Conservation (phyloP, 164 flowering plant species). For the Chloranthus sessilifolius region DNA sequence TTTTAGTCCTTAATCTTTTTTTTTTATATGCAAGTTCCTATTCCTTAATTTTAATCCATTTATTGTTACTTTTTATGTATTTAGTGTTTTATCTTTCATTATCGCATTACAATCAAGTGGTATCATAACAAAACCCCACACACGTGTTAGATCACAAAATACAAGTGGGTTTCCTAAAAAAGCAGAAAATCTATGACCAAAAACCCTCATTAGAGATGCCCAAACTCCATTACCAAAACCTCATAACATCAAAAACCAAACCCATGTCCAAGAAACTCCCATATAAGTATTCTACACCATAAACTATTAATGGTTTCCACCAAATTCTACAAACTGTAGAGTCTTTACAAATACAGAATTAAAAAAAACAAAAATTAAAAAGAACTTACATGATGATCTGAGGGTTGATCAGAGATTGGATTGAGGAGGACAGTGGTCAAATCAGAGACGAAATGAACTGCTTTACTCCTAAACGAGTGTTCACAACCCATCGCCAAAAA, state of each 20-base stretch:
- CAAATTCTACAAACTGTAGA: not conserved
- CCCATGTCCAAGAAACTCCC: not conserved
- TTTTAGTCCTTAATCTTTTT: too few species aligned
- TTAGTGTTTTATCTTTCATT: too few species aligned
- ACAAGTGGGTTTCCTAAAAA: too few species aligned
- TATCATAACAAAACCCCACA: too few species aligned
- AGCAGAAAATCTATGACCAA: too few species aligned
- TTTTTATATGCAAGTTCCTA: too few species aligned
- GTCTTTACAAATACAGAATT: not conserved
- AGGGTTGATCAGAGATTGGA: slow-evolving; percentile 82
- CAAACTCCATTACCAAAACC: too few species aligned
- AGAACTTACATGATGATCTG: slow-evolving; percentile 28
- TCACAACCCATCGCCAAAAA: slow-evolving; percentile 15
- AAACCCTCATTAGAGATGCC: too few species aligned
- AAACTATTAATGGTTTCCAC: not conserved
- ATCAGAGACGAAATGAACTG: slow-evolving; percentile 86
- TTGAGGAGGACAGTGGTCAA: slow-evolving; percentile 81
- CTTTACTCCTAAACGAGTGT: slow-evolving; percentile 63
- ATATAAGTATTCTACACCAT: not conserved
- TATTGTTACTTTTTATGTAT: too few species aligned
- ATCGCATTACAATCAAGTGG: too few species aligned
- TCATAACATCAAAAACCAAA: slow-evolving; percentile 2
- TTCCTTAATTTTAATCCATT: too few species aligned
- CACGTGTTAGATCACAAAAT: too few species aligned
- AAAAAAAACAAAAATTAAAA: not conserved